Evolutionary conservation across 768 basidiomycete species (phyloP).

Genomic region (Guyanaporus albipodus): DNA sequence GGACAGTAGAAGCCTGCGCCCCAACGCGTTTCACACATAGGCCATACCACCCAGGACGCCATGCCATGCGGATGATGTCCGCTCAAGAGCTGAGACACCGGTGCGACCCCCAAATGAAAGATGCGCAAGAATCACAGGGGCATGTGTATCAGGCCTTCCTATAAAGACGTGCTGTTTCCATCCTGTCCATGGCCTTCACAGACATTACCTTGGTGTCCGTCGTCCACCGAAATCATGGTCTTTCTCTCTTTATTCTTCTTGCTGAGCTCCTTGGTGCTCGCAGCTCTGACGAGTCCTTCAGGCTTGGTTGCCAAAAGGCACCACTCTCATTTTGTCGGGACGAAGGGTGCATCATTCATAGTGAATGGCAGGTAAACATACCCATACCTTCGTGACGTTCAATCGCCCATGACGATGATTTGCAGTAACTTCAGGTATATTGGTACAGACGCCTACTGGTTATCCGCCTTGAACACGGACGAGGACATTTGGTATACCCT

Average conservation of each 20-base stretch:
- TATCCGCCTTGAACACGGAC: slow-evolving; percentile 48
- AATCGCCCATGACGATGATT: slow-evolving; percentile 24
- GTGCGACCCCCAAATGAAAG: not conserved
- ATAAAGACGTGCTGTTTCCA: no score
- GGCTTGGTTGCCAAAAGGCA: slow-evolving; percentile 30
- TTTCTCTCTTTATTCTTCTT: slow-evolving; percentile 29
- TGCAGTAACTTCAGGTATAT: slow-evolving; percentile 39
- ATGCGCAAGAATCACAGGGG: not conserved
- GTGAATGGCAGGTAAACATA: slow-evolving; percentile 50
- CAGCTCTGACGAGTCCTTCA: slow-evolving; percentile 30
- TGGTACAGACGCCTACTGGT: slow-evolving; percentile 69
- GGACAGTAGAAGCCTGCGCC: not conserved
- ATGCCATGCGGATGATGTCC: not conserved
- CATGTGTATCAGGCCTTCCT: slow-evolving; percentile 16
- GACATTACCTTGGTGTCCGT: slow-evolving; percentile 1
- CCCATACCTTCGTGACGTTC: not conserved
- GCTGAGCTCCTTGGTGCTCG: slow-evolving; percentile 29
- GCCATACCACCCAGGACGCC: no score
- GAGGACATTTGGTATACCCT: slow-evolving; percentile 57
- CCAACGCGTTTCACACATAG: slow-evolving; percentile 1
- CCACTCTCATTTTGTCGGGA: slow-evolving; percentile 42
- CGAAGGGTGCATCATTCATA: slow-evolving; percentile 42
- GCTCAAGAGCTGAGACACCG: slow-evolving; percentile 4
- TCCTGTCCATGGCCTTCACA: no score
- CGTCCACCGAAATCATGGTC: slow-evolving; percentile 35